Evolutionary conservation across 2,329 filamentous ascomycete species (phyloP).

Genomic region (Calonectria pteridis): DNA sequence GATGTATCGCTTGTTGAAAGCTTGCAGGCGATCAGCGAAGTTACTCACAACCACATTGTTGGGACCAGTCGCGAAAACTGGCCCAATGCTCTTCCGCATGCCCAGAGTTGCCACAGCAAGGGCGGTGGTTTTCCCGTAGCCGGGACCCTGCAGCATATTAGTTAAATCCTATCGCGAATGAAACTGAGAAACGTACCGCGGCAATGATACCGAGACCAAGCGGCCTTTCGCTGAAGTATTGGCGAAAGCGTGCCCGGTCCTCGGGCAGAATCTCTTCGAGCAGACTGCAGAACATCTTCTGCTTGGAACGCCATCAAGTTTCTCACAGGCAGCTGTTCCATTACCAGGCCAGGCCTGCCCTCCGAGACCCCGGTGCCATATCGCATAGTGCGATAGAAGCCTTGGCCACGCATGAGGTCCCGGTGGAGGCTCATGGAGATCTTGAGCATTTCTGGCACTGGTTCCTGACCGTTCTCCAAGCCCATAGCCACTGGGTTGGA

Average conservation of each 20-base stretch:
- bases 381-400: too few relatives aligned
- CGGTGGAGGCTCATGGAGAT: too few relatives aligned
- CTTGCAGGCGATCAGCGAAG: conserved; percentile 28
- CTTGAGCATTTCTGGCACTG: too few relatives aligned
- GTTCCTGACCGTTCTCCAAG: too few relatives aligned
- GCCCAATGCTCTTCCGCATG: conserved; percentile 17
- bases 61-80: conserved; percentile 29
- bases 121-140: conserved; percentile 31
- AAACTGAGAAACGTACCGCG: conserved; percentile 18
- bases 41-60: conserved; percentile 31
- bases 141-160: too few relatives aligned
- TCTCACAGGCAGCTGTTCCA: too few relatives aligned
- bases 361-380: too few relatives aligned
- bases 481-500: not conserved
- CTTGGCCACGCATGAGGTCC: too few relatives aligned
- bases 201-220: conserved; percentile 25
- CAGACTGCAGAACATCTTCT: not conserved
- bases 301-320: too few relatives aligned
- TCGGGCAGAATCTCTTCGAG: conserved; percentile 5
- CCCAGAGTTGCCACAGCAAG: conserved; percentile 9
- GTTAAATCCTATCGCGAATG: not conserved
- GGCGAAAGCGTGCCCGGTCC: conserved; percentile 17
- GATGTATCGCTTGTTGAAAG: not conserved
- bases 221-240: conserved; percentile 20
- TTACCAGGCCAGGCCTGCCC: too few relatives aligned